Evolutionary conservation across 2,329 filamentous ascomycete genomes (phyloP).

Genomic region (Zalaria sp.): DNA sequence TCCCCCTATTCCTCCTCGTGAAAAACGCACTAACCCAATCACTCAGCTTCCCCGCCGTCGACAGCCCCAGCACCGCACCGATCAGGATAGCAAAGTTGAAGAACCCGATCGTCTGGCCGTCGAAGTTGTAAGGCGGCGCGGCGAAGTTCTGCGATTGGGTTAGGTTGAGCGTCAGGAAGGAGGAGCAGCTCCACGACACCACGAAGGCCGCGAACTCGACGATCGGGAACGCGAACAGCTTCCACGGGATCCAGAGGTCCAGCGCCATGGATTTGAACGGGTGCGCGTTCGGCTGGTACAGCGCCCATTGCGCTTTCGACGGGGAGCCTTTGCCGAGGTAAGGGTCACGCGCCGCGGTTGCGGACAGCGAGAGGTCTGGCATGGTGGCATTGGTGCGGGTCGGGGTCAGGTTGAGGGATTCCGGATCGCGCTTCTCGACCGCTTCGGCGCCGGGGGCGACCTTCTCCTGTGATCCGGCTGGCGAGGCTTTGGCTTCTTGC

Average conservation of each 20-base stretch:
- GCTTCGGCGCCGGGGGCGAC: slow-evolving; percentile 7
- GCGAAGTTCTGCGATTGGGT: slow-evolving; percentile 41
- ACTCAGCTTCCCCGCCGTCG: slow-evolving; percentile 39
- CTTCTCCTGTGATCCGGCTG: slow-evolving; percentile 6
- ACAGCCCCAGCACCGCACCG: slow-evolving; percentile 39
- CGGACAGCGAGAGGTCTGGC: slow-evolving; percentile 12
- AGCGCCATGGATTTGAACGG: slow-evolving; percentile 31
- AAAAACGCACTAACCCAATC: slow-evolving; percentile 43
- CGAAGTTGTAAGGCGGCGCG: slow-evolving; percentile 41
- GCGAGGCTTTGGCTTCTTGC: slow-evolving; percentile 3
- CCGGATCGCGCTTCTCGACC: slow-evolving; percentile 10
- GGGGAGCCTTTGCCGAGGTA: slow-evolving; percentile 42
- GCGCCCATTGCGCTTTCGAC: slow-evolving; percentile 39
- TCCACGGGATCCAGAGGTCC: slow-evolving; percentile 48
- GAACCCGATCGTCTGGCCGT: slow-evolving; percentile 36
- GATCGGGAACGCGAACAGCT: slow-evolving; percentile 48
- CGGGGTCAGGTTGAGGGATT: slow-evolving; percentile 10
- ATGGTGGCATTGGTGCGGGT: slow-evolving; percentile 10
- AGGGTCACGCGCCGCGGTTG: slow-evolving; percentile 35
- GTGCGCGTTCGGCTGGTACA: slow-evolving; percentile 36
- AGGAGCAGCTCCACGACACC: slow-evolving; percentile 44
- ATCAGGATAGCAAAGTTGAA: slow-evolving; percentile 43
- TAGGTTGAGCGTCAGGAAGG: slow-evolving; percentile 47
- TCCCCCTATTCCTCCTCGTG: slow-evolving; percentile 38
- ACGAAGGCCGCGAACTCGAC: slow-evolving; percentile 48